Evolutionary conservation across 2,329 filamentous ascomycete genomes (phyloP).

Genomic region (Alternaria sp.): DNA sequence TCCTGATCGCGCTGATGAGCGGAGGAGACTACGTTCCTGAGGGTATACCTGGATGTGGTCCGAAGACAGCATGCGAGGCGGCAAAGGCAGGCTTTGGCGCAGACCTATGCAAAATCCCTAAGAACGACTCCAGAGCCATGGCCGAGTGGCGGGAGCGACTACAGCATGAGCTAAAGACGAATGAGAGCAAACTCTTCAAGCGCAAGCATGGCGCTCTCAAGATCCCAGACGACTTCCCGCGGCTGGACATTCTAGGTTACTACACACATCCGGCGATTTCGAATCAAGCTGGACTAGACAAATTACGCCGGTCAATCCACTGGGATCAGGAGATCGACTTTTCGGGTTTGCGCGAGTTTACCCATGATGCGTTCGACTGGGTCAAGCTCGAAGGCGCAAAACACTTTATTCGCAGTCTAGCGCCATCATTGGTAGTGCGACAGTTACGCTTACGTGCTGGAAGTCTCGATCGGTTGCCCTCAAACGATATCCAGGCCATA

Average conservation of each 20-base stretch:
- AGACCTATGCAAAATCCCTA: slow-evolving; percentile 73
- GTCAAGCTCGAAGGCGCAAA: slow-evolving; percentile 77
- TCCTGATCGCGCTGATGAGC: slow-evolving; percentile 91
- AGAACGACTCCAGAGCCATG: slow-evolving; percentile 67
- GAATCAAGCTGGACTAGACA: slow-evolving; percentile 63
- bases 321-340: slow-evolving; percentile 74
- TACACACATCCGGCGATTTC: slow-evolving; percentile 92
- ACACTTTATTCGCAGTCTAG: slow-evolving; percentile 83
- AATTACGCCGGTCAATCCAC: slow-evolving; percentile 62
- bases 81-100: slow-evolving; percentile 87
- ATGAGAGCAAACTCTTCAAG: slow-evolving; percentile 82
- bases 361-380: slow-evolving; percentile 87
- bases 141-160: slow-evolving; percentile 76
- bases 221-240: slow-evolving; percentile 85
- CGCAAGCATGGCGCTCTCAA: slow-evolving; percentile 75
- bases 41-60: slow-evolving; percentile 86
- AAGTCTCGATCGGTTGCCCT: slow-evolving; percentile 25
- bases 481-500: slow-evolving; percentile 48
- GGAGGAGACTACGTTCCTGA: slow-evolving; percentile 93
- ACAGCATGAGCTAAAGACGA: slow-evolving; percentile 79
- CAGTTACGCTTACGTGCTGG: slow-evolving; percentile 58
- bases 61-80: slow-evolving; percentile 89
- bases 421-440: slow-evolving; percentile 76
- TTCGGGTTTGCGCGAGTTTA: slow-evolving; percentile 74
- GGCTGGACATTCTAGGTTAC: slow-evolving; percentile 79